phyloP scores from a whole-genome alignment of 352 stramenopile species.

The Phytophthora pseudosyringae region DNA sequence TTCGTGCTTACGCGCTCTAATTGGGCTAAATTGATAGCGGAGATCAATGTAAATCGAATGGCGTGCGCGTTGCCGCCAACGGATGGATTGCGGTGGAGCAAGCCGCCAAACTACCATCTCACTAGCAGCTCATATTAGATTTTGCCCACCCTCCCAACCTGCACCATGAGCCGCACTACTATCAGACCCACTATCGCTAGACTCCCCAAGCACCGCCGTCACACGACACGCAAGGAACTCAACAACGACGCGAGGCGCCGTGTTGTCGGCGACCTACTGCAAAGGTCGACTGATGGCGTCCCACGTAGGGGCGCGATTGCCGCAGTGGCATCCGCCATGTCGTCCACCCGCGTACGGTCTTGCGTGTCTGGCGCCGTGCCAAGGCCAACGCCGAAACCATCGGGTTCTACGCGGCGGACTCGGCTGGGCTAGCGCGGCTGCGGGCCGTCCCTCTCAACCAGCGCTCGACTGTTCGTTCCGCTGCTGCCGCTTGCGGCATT shows the following conservation, averaged over 20 bases:
- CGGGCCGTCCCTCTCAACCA: not conserved
- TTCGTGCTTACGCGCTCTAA: not conserved
- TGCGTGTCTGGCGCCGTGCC: conserved; percentile 1
- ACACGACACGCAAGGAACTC: no score
- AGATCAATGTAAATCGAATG: not conserved
- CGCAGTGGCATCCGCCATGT: not conserved
- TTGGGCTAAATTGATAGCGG: not conserved
- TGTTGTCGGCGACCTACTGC: no score
- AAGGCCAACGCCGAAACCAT: not conserved
- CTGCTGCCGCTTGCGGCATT: not conserved
- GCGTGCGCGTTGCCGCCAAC: not conserved
- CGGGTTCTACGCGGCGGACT: not conserved
- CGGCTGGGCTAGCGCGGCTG: not conserved
- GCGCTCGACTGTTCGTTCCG: conserved; percentile 5
- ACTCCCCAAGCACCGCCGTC: not conserved
- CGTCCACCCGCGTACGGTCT: not conserved
- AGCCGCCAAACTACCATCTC: not conserved
- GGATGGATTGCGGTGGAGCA: not conserved
- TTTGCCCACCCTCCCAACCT: not conserved
- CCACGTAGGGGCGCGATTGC: not conserved
- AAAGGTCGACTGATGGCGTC: no score
- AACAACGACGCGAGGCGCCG: no score
- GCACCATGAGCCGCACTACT: not conserved
- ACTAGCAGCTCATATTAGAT: no score
- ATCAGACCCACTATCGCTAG: not conserved